These are phyloP conservation scores for Ceratocystis ficicola DNA, from an alignment of 2,329 filamentous ascomycete species.

Conservation along the genomic window DNA sequence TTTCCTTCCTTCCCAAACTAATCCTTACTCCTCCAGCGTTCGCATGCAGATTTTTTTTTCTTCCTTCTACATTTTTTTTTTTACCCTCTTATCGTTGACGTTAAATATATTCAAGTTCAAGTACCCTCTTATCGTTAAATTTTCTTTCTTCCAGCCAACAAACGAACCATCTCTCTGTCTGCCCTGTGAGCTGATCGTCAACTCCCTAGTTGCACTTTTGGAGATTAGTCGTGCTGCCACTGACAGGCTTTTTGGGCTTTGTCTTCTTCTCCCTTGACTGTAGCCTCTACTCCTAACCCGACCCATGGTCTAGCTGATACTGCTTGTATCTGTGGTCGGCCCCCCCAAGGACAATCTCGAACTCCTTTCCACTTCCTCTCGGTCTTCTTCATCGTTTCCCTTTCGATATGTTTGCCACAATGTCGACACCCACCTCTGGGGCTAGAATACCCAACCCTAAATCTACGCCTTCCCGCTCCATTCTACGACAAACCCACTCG, in stretches of 20 bases:
- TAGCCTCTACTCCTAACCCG: not conserved
- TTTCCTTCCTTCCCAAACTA: not conserved
- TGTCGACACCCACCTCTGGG: not conserved
- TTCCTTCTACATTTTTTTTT: not conserved
- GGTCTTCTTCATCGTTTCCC: not conserved
- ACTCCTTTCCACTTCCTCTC: not conserved
- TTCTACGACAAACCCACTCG: constrained; percentile 35
- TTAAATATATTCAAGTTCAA: no score
- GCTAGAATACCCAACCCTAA: constrained; percentile 17
- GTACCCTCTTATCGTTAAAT: not conserved
- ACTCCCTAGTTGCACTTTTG: no score
- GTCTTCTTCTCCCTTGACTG: not conserved
- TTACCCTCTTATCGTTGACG: not conserved
- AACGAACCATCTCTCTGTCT: no score
- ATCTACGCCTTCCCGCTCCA: constrained; percentile 40
- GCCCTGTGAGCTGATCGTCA: no score
- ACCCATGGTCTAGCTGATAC: not conserved
- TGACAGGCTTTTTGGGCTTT: not conserved
- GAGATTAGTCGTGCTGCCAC: not conserved
- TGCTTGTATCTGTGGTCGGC: not conserved
- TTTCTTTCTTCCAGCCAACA: not conserved
- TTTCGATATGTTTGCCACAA: constrained; percentile 16
- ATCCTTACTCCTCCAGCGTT: no score
- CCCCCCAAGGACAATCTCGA: not conserved
- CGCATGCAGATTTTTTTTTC: constrained; percentile 11